Percentiles rank a stretch among this genome's conserved stretches.
These are phyloP conservation scores for Gliomastix tumulicola DNA, from an alignment of 2,329 filamentous ascomycete genomes.

Conservation along the genomic window DNA sequence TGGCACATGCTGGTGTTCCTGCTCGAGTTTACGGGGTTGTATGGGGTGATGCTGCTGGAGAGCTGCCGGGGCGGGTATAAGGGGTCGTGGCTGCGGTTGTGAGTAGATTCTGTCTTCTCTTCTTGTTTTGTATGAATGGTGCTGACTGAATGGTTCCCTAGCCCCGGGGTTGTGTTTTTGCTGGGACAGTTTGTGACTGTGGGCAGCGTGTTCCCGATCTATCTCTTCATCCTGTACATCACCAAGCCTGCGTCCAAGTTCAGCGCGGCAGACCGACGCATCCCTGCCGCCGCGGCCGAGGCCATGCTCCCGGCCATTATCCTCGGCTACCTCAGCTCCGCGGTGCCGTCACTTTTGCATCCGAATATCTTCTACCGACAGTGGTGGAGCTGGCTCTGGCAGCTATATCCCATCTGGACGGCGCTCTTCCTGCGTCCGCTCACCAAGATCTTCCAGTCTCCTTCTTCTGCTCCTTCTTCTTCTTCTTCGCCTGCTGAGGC, in stretches of 20 bases:
- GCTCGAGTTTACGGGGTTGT: slow-evolving; percentile 16
- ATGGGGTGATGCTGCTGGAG: slow-evolving; percentile 16
- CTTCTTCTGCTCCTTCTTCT: too few species aligned
- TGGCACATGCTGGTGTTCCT: slow-evolving; percentile 19
- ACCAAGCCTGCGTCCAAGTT: slow-evolving; percentile 8
- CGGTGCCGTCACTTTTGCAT: slow-evolving; percentile 12
- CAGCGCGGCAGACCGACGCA: slow-evolving; percentile 3
- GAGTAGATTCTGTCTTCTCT: slow-evolving; percentile 7
- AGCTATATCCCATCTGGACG: slow-evolving; percentile 16
- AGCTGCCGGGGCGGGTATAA: slow-evolving; percentile 9
- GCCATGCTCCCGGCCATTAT: slow-evolving; percentile 11
- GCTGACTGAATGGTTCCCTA: slow-evolving; percentile 3
- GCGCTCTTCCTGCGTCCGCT: slow-evolving; percentile 4
- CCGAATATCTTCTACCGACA: slow-evolving; percentile 11
- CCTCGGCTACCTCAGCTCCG: slow-evolving; percentile 10
- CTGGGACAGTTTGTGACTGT: slow-evolving; percentile 12
- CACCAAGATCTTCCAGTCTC: background rate
- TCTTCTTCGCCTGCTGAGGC: slow-evolving; percentile 8
- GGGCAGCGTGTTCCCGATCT: slow-evolving; percentile 12
- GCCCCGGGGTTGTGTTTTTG: slow-evolving; percentile 11
- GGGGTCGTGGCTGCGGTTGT: slow-evolving; percentile 12
- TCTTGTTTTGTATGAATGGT: background rate
- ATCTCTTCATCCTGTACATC: slow-evolving; percentile 8
- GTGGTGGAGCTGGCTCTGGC: slow-evolving; percentile 23
- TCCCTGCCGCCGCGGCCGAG: slow-evolving; percentile 5